Conservation (phyloP, 805 yeast species). For the Candida glaebosa region DNA sequence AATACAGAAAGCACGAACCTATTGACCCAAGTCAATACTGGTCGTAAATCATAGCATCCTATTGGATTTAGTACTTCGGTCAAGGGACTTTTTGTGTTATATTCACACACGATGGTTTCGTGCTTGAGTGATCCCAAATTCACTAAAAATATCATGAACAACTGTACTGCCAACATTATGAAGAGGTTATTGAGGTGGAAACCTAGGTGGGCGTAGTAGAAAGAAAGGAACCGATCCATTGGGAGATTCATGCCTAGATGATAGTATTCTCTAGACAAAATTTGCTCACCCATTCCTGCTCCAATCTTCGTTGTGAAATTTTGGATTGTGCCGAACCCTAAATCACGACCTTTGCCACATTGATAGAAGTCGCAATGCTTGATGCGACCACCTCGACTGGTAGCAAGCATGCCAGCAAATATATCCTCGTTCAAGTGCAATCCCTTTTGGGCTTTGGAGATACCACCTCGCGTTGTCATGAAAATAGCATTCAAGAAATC, state of each 20-base stretch:
- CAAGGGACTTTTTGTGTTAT: conserved; percentile 62
- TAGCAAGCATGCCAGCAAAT: conserved; percentile 91
- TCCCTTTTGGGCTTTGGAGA: conserved; percentile 93
- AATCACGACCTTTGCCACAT: conserved; percentile 95
- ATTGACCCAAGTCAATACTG: conserved; percentile 87
- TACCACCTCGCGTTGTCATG: conserved; percentile 95
- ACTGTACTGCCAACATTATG: conserved; percentile 80
- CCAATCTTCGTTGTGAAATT: conserved; percentile 96
- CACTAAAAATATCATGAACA: conserved; percentile 76
- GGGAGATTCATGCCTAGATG: conserved; percentile 88
- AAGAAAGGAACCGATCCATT: conserved; percentile 83
- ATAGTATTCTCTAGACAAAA: conserved; percentile 86
- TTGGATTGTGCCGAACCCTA: conserved; percentile 88
- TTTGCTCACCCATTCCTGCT: conserved; percentile 98
- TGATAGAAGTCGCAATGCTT: conserved; percentile 95
- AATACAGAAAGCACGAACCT: conserved; percentile 86
- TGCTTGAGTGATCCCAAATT: conserved; percentile 76
- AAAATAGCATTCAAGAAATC: conserved; percentile 87
- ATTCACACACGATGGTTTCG: conserved; percentile 68
- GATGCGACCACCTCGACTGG: conserved; percentile 86
- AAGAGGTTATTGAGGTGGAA: conserved; percentile 90
- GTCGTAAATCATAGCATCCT: conserved; percentile 83
- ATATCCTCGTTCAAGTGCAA: conserved; percentile 92
- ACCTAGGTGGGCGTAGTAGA: conserved; percentile 96
- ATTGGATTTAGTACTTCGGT: conserved; percentile 72